These are phyloP conservation scores for Cornus kousa DNA, from an alignment of 148 eudicot species.

Conservation along the genomic window DNA sequence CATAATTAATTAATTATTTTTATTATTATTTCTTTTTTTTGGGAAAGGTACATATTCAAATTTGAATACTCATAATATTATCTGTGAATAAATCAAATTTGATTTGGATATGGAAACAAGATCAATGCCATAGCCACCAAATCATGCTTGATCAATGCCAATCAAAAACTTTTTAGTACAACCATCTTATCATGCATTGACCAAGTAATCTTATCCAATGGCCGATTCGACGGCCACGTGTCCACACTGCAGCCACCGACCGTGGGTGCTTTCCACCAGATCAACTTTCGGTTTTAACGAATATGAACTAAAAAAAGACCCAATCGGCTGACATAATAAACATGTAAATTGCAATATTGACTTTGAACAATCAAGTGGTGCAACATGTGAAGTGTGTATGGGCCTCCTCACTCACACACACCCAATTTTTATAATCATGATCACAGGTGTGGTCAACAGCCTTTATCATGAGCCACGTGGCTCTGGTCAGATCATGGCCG, in stretches of 20 bases:
- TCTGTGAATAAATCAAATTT: too few relatives aligned
- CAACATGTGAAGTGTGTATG: constrained; percentile 5
- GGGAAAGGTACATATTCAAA: too few relatives aligned
- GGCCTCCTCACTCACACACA: background rate
- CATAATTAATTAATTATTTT: too few relatives aligned
- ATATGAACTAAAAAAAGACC: background rate
- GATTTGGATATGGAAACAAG: too few relatives aligned
- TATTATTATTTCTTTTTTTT: too few relatives aligned
- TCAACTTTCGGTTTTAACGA: background rate
- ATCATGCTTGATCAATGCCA: background rate
- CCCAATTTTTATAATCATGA: background rate
- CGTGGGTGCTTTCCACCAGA: background rate
- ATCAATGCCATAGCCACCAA: background rate
- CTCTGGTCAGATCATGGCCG: background rate
- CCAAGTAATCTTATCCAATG: background rate
- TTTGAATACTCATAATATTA: too few relatives aligned
- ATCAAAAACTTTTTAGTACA: too few relatives aligned
- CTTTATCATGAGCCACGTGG: background rate
- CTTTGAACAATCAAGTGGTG: background rate
- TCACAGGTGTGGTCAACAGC: background rate
- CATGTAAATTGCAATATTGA: background rate
- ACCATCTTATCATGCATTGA: background rate
- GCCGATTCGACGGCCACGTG: background rate
- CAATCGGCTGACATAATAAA: background rate
- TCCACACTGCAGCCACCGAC: background rate